Evolutionary conservation across 2,329 filamentous ascomycete genomes (phyloP).

Genomic region (Xylaria sp.): DNA sequence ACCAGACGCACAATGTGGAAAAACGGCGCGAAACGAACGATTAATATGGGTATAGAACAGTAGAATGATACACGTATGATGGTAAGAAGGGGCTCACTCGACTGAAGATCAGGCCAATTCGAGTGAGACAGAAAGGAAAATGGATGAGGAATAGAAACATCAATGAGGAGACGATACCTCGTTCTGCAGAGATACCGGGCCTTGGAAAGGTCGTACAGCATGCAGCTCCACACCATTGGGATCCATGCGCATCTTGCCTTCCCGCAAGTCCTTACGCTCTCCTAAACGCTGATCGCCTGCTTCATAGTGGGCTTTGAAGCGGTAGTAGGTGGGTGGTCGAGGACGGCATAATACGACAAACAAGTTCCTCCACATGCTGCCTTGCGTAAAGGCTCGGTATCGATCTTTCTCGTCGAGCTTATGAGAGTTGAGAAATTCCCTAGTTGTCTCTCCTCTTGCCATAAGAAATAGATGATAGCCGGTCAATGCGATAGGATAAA

Average conservation of each 20-base stretch:
- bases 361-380: conserved; percentile 71
- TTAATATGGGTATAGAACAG: conserved; percentile 20
- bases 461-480: conserved; percentile 90
- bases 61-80: conserved; percentile 6
- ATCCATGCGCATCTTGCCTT: conserved; percentile 46
- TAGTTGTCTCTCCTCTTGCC: conserved; percentile 84
- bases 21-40: conserved; percentile 8
- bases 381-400: conserved; percentile 84
- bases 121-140: neutral
- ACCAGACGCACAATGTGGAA: conserved; percentile 1
- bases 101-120: conserved; percentile 1
- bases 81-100: neutral
- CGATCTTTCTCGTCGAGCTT: conserved; percentile 91
- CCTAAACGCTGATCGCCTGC: conserved; percentile 83
- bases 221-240: conserved; percentile 68
- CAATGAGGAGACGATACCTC: conserved; percentile 20
- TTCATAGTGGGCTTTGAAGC: conserved; percentile 72
- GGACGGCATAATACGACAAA: conserved; percentile 75
- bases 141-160: neutral
- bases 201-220: conserved; percentile 53
- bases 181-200: conserved; percentile 42
- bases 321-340: conserved; percentile 79
- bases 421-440: conserved; percentile 92
- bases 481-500: conserved; percentile 79
- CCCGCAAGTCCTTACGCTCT: conserved; percentile 46